Percentiles rank a stretch among this genome's conserved stretches.
Evolutionary conservation across 2,329 filamentous ascomycete species (phyloP).

Genomic region (Diplodia intermedia): DNA sequence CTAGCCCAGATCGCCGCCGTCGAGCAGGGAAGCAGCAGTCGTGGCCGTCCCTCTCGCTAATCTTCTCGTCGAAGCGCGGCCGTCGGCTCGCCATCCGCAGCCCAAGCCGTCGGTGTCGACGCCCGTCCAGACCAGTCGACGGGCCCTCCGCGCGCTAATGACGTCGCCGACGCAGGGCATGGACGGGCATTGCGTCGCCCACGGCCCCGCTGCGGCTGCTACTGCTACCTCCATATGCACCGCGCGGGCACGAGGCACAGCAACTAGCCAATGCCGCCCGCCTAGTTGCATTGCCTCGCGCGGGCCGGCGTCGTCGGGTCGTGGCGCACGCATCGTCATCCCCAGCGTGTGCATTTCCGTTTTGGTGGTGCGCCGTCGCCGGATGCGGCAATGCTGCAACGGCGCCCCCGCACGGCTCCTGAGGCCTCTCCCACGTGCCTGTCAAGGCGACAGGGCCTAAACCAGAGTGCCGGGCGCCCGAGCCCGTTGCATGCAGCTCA

Average conservation of each 20-base stretch:
- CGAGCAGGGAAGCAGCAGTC: constrained; percentile 4
- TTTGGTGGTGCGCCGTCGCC: constrained; percentile 1
- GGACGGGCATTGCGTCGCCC: not conserved
- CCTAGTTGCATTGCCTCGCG: not conserved
- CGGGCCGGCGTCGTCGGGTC: not conserved
- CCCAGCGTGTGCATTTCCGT: not conserved
- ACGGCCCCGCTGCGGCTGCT: not conserved
- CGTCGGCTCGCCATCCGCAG: constrained; percentile 14
- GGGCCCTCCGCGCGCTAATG: not conserved
- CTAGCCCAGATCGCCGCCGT: constrained; percentile 12
- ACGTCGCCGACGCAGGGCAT: not conserved
- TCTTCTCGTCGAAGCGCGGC: constrained; percentile 14
- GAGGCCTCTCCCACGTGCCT: constrained; percentile 24
- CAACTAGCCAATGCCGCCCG: not conserved
- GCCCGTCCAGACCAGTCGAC: constrained; percentile 7
- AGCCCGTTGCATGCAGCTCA: constrained; percentile 13
- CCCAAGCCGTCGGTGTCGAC: constrained; percentile 1
- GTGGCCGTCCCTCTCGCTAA: constrained; percentile 15
- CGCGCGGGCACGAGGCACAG: not conserved
- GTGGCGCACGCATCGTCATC: constrained; percentile 17
- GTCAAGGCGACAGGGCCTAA: constrained; percentile 24
- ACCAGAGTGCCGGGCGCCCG: constrained; percentile 18
- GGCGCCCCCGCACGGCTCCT: constrained; percentile 23
- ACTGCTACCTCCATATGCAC: not conserved
- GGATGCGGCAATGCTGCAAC: constrained; percentile 21